Conservation (phyloP, 139 green algal species). For the Coelastrella sp. region DNA sequence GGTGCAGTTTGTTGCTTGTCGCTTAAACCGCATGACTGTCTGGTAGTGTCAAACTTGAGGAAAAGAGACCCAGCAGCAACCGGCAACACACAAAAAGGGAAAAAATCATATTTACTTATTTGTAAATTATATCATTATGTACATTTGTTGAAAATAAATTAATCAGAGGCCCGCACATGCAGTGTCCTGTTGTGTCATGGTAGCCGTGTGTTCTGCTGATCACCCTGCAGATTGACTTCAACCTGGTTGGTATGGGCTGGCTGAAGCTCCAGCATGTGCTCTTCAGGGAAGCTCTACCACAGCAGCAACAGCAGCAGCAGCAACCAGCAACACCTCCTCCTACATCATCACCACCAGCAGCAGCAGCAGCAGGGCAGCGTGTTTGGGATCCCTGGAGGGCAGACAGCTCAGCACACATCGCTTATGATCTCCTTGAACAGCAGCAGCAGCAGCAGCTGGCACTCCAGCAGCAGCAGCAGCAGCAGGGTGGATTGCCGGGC, state of each 20-base stretch:
- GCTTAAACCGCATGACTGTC: background rate
- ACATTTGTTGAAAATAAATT: too few relatives aligned
- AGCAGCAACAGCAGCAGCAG: slow-evolving; percentile 31
- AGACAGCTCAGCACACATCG: slow-evolving; percentile 20
- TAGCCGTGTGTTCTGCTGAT: background rate
- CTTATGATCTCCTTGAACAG: slow-evolving; percentile 13
- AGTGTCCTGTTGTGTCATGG: background rate
- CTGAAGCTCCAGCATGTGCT: slow-evolving; percentile 68
- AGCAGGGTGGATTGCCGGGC: background rate
- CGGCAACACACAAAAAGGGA: too few relatives aligned
- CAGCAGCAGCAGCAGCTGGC: slow-evolving; percentile 38
- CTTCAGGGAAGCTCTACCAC: slow-evolving; percentile 70
- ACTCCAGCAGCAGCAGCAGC: slow-evolving; percentile 9
- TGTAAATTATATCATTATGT: too few relatives aligned
- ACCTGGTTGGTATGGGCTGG: slow-evolving; percentile 91
- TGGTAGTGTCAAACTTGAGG: too few relatives aligned
- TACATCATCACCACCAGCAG: slow-evolving; percentile 2
- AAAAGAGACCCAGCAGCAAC: too few relatives aligned
- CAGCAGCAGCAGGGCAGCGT: background rate
- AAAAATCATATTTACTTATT: too few relatives aligned
- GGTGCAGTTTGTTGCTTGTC: background rate
- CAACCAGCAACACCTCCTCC: background rate
- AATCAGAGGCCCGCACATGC: too few relatives aligned
- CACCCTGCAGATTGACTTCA: slow-evolving; percentile 86
- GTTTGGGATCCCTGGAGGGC: slow-evolving; percentile 30